Evolutionary conservation across 1,284 basidiomycete species (phyloP).

Genomic region (Garcileccinum viscosum): DNA sequence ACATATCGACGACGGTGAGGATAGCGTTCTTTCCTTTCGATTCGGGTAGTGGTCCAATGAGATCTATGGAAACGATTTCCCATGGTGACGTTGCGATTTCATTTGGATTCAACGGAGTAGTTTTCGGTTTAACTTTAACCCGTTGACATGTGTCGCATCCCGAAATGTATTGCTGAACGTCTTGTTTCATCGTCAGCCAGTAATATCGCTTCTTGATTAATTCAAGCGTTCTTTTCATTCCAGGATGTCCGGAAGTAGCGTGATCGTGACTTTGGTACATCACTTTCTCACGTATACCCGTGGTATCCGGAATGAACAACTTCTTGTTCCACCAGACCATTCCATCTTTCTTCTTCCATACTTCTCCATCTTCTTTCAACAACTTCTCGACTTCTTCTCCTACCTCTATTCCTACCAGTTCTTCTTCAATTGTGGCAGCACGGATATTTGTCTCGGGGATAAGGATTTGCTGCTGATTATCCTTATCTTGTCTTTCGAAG

Average conservation of each 20-base stretch:
- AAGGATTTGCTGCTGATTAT: no score
- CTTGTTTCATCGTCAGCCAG: neutral
- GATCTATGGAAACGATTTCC: neutral
- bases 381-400: no score
- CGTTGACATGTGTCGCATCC: neutral
- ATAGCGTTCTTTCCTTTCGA: neutral
- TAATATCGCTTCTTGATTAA: neutral
- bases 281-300: neutral
- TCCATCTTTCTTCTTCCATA: no score
- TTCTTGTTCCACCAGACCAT: no score
- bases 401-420: no score
- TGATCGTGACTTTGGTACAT: neutral
- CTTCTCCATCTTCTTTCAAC: no score
- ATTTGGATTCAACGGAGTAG: neutral
- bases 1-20: neutral
- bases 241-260: neutral
- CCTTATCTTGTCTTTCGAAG: no score
- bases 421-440: no score
- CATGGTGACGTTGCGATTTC: neutral
- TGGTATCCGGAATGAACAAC: no score
- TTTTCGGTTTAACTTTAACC: neutral
- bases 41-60: neutral
- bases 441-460: no score
- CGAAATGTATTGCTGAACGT: fast-evolving
- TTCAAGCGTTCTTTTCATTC: neutral